Conservation (phyloP, 257 asterid genomes). For the Gentiana straminea region DNA sequence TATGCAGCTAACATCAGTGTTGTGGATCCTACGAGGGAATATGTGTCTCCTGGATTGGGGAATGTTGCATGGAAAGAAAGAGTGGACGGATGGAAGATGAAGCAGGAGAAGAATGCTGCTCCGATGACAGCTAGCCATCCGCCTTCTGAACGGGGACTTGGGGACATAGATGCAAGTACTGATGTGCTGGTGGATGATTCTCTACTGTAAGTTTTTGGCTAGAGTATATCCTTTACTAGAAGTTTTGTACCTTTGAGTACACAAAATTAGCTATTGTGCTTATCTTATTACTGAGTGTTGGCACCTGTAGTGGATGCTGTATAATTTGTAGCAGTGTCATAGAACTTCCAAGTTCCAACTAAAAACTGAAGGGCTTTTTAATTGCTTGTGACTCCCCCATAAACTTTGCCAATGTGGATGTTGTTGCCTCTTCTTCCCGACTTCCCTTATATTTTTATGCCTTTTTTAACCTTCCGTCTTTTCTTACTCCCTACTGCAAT, state of each 20-base stretch:
- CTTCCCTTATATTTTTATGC: not conserved
- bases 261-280: not conserved
- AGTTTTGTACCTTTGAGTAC: slow-evolving; percentile 1
- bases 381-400: not conserved
- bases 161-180: slow-evolving; percentile 86
- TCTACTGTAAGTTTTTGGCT: slow-evolving; percentile 52
- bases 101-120: slow-evolving; percentile 77
- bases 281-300: not conserved
- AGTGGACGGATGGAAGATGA: slow-evolving; percentile 99
- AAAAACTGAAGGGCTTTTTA: not conserved
- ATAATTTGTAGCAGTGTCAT: not conserved
- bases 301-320: too few relatives aligned
- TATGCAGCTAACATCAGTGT: slow-evolving; percentile 66
- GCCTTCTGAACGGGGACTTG: slow-evolving; percentile 86
- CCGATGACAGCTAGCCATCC: slow-evolving; percentile 80
- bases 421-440: not conserved
- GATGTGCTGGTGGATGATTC: slow-evolving; percentile 86
- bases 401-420: not conserved
- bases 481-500: too few relatives aligned
- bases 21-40: slow-evolving; percentile 88
- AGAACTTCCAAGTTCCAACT: too few relatives aligned
- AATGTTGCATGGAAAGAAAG: slow-evolving; percentile 99
- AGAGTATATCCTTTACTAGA: slow-evolving; percentile 2
- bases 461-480: not conserved
- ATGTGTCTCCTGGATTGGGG: slow-evolving; percentile 88